Percentiles rank a stretch among this genome's conserved stretches.
phyloP scores from a whole-genome alignment of 1,139 yeast genomes.

The Yamadazyma siamensis region DNA sequence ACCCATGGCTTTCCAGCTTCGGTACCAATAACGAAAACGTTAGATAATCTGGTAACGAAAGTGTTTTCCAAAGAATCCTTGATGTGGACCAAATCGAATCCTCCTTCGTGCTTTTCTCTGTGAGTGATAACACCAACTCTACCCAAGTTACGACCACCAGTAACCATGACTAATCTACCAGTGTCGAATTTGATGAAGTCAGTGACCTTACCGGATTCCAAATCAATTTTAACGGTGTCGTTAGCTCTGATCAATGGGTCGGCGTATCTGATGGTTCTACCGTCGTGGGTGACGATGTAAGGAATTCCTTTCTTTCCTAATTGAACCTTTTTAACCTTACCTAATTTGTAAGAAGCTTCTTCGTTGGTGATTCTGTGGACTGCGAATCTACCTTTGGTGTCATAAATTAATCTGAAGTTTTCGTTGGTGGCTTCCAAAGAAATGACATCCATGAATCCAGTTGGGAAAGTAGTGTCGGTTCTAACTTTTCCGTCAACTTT shows the following conservation, averaged over 20 bases:
- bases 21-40: slow-evolving; percentile 92
- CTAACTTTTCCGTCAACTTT: slow-evolving; percentile 99
- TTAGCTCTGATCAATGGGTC: slow-evolving; percentile 94
- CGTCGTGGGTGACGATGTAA: slow-evolving; percentile 98
- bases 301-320: slow-evolving; percentile 98
- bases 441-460: slow-evolving; percentile 99
- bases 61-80: slow-evolving; percentile 97
- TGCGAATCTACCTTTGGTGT: slow-evolving; percentile 97
- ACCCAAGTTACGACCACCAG: slow-evolving; percentile 99
- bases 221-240: slow-evolving; percentile 96
- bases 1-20: slow-evolving; percentile 97
- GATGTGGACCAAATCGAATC: slow-evolving; percentile 98
- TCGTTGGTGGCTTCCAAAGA: slow-evolving; percentile 96
- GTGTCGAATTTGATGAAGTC: slow-evolving; percentile 93
- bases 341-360: slow-evolving; percentile 97
- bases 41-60: slow-evolving; percentile 95
- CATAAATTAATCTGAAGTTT: slow-evolving; percentile 98
- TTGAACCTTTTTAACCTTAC: slow-evolving; percentile 96
- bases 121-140: slow-evolving; percentile 97
- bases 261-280: slow-evolving; percentile 99
- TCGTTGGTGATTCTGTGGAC: slow-evolving; percentile 99
- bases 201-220: slow-evolving; percentile 91
- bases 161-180: slow-evolving; percentile 94
- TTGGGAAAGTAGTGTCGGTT: slow-evolving; percentile 98
- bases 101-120: slow-evolving; percentile 99